Base-by-base conservation (phyloP, 148 eudicot species). In the Heliamphora exappendiculata region DNA sequence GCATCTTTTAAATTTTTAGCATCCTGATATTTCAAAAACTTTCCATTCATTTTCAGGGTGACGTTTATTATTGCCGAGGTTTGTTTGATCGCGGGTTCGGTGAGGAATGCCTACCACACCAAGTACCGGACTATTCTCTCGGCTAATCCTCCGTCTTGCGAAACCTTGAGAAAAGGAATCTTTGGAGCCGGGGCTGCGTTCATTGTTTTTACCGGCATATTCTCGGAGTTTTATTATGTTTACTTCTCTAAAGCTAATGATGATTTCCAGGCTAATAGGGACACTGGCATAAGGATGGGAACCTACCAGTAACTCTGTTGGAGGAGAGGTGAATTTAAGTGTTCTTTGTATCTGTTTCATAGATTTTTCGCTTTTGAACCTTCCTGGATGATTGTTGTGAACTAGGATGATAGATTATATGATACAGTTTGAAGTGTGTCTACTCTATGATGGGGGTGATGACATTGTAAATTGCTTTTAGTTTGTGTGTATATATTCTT, bases 151-250 rank as follows among this genome's bases (percentile, higher is more conserved):
- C 90, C 88, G 17, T 82, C 88, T 58, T 94, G 97, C 58, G 84
- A 85, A 76, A 86, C 85, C 4, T 78, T 94, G 68, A 85, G 98
- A 82, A 94, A 89, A 81, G 97, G 97, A 22, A 85, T 91, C 13
- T 94, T 94, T 76, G 97, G 87, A 31, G 93, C 98, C 0, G 98
- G 88, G 37, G 97, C 97, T 24, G 95, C 98, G 20, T 91, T 94
- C 73, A 78, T 89, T 4, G 91, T 91, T 47, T 80, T 94, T 59
- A 91, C 91, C 8, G 95, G 93, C 29, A 83, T 94, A 44, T 22
- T 87, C 62, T 91, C 98, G 4, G 93, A 94, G 83, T 82, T 94
- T 26, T 94, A 85, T 76, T 91, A 90, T 47, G 90, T 87, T 54
- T 86, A 85, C 84, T 87, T 85, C 76, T 83, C 93, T 44, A 91